These are phyloP conservation scores for Colletotrichum viniferum DNA, from an alignment of 2,329 filamentous ascomycete genomes.

Conservation along the genomic window DNA sequence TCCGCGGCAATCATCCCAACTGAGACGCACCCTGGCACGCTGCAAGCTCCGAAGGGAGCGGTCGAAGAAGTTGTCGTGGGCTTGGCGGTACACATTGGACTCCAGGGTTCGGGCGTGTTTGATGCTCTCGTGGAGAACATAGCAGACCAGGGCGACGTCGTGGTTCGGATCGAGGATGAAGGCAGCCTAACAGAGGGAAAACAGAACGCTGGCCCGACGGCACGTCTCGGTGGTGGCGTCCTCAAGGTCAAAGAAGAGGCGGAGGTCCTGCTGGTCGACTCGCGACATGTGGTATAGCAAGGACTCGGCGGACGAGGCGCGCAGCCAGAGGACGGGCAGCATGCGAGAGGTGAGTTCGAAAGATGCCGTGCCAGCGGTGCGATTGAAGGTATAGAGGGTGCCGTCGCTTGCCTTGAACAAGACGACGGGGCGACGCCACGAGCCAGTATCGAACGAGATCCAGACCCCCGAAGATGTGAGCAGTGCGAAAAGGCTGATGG, in stretches of 20 bases:
- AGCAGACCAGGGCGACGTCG: not conserved
- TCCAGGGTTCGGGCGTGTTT: not conserved
- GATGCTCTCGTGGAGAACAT: not conserved
- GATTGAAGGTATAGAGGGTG: not conserved
- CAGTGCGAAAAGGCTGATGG: not conserved
- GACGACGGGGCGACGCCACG: not conserved
- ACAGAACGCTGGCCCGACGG: not conserved
- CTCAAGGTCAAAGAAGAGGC: not conserved
- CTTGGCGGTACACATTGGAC: not conserved
- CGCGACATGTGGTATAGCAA: not conserved
- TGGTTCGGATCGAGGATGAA: not conserved
- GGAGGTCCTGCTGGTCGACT: not conserved
- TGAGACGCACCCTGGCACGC: not conserved
- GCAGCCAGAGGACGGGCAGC: not conserved
- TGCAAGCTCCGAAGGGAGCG: not conserved
- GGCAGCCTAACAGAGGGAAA: not conserved
- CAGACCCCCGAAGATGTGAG: not conserved
- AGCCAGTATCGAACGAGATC: not conserved
- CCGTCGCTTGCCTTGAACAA: not conserved
- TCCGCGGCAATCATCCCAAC: not conserved
- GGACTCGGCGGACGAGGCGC: not conserved
- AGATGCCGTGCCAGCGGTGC: not conserved
- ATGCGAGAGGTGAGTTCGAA: not conserved
- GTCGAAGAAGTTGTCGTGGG: not conserved
- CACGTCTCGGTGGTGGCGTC: not conserved